Evolutionary conservation across 768 basidiomycete genomes (phyloP), one percentile per base, ranked within the genome.

Genomic region (Clathrus columnatus): DNA sequence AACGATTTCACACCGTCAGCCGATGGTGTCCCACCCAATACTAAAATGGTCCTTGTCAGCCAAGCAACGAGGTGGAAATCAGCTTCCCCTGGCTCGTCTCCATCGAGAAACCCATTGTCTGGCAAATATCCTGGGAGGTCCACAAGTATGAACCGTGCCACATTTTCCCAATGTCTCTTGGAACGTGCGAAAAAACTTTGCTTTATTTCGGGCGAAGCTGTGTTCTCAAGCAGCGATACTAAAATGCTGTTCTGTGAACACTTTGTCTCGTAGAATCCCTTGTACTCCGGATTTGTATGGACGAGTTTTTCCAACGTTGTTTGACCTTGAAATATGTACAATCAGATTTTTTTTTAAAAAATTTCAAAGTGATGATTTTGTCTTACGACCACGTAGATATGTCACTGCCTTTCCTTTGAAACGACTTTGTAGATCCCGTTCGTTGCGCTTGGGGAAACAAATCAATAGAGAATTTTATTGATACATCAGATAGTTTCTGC

Each of bases 21-120:
- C 24, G 67, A 68, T 11, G 64, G 63, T 17, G 63, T 66, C 23
- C 68, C 74, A 0, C 76, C 76, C 1, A 63, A 54, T 5, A 75
- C 60, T 20, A 67, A 66, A 10, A 70, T 69, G 23, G 80, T 72
- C 27, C 76, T 73, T 23, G 77, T 73, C 27, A 82, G 65, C 80
- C 77, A 82, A 7, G 71, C 76, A 5, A 59, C 75, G 42, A 82
- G 66, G 64, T 80, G 79, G 68, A 76, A 79, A 61, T 80, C 81
- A 52, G 77, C 78, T 61, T 79, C 77, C 7, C 78, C 73, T 0
- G 78, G 77, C 10, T 36, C 36, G 4, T 64, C 70, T 7, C 78
- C 80, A 18, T 72, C 75, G 36, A 79, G 67, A 67, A 81, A 82
- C 4, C 72, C 72, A 7, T 66, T 69, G 14, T 66, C 67, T 17